Conservation (phyloP, 1,139 yeast genomes). For the Blastobotrys serpentis region DNA sequence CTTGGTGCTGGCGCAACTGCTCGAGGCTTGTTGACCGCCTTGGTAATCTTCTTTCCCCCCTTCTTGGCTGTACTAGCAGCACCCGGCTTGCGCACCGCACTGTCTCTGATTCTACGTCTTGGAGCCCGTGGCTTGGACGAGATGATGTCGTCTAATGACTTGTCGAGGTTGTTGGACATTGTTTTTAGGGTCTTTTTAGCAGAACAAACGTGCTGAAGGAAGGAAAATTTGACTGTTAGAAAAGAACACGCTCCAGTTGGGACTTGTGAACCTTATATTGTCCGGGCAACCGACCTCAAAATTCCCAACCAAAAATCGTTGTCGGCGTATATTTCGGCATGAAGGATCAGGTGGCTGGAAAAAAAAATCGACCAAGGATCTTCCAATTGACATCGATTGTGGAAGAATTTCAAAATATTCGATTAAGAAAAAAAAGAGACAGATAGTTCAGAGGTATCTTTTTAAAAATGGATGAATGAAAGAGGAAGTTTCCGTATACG, state of each 20-base stretch:
- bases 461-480: too few relatives aligned
- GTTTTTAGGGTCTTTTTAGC: too few relatives aligned
- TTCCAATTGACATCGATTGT: too few relatives aligned
- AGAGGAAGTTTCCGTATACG: too few relatives aligned
- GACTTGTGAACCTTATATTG: background rate
- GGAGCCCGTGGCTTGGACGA: slow-evolving; percentile 54
- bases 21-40: slow-evolving; percentile 23
- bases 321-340: too few relatives aligned
- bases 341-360: too few relatives aligned
- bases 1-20: slow-evolving; percentile 33
- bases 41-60: slow-evolving; percentile 23
- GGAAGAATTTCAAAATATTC: too few relatives aligned
- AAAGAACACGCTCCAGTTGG: too few relatives aligned
- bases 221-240: background rate
- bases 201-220: background rate
- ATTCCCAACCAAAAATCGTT: too few relatives aligned
- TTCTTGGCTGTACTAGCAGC: slow-evolving; percentile 23
- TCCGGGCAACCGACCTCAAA: background rate
- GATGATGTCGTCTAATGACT: slow-evolving; percentile 93
- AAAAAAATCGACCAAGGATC: too few relatives aligned
- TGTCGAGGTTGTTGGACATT: slow-evolving; percentile 76
- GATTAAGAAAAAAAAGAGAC: too few relatives aligned
- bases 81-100: slow-evolving; percentile 27
- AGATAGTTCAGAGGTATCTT: too few relatives aligned
- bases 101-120: slow-evolving; percentile 21